phyloP scores from a whole-genome alignment of 495 filamentous ascomycete genomes.

The Penicillium goetzii region DNA sequence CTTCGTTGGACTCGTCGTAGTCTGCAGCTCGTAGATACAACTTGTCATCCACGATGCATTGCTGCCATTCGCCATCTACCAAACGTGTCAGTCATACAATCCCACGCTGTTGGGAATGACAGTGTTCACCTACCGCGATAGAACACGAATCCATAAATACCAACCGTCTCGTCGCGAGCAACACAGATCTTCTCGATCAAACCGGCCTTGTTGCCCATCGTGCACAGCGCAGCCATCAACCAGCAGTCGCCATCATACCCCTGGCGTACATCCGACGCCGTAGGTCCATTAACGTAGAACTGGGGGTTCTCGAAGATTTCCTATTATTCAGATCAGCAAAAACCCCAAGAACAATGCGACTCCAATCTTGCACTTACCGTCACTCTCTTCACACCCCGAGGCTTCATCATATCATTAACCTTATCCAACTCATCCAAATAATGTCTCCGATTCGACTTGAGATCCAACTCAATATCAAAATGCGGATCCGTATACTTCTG shows the following conservation, averaged over 20 bases:
- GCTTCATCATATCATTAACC: slow-evolving; percentile 48
- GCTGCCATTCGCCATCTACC: slow-evolving; percentile 87
- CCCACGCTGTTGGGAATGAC: too few relatives aligned
- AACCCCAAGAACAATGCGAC: neutral
- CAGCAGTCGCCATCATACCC: slow-evolving; percentile 87
- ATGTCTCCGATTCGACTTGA: slow-evolving; percentile 62
- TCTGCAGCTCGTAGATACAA: slow-evolving; percentile 82
- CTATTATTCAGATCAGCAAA: slow-evolving; percentile 27
- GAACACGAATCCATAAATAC: slow-evolving; percentile 95
- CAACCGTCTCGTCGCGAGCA: slow-evolving; percentile 74
- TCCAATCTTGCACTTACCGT: slow-evolving; percentile 40
- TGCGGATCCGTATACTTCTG: slow-evolving; percentile 88
- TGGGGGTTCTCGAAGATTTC: slow-evolving; percentile 88
- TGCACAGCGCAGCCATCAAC: slow-evolving; percentile 86
- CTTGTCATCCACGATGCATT: slow-evolving; percentile 85
- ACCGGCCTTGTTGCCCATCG: slow-evolving; percentile 76
- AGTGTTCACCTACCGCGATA: slow-evolving; percentile 62
- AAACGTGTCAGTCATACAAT: slow-evolving; percentile 10
- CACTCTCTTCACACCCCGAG: slow-evolving; percentile 67
- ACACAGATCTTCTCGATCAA: slow-evolving; percentile 85
- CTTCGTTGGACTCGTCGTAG: slow-evolving; percentile 72
- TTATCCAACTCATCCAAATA: slow-evolving; percentile 65
- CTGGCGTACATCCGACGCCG: slow-evolving; percentile 80
- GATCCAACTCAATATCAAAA: slow-evolving; percentile 84
- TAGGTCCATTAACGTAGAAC: slow-evolving; percentile 83